These are phyloP conservation scores for Metarhizium anisopliae DNA, from an alignment of 2,329 filamentous ascomycete genomes.

Conservation along the genomic window DNA sequence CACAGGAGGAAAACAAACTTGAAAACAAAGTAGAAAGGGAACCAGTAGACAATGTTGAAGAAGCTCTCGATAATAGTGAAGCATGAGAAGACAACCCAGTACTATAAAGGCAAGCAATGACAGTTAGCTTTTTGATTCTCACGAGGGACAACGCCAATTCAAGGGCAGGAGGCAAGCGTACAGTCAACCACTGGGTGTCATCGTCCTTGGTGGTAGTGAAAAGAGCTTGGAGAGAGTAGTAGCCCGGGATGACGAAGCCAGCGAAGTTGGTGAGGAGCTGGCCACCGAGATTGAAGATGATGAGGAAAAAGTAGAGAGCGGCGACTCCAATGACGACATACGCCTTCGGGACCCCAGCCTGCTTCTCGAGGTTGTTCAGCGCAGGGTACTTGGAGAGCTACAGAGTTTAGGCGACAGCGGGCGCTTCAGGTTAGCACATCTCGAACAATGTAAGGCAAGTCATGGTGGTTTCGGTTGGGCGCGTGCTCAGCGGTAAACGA, in stretches of 20 bases:
- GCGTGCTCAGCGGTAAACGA: slow-evolving; percentile 22
- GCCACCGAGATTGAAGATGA: slow-evolving; percentile 86
- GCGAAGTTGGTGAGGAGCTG: slow-evolving; percentile 82
- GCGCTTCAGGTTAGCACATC: slow-evolving; percentile 9
- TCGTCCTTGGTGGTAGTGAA: slow-evolving; percentile 64
- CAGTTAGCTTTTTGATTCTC: neutral
- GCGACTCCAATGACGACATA: slow-evolving; percentile 70
- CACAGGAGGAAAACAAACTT: slow-evolving; percentile 97
- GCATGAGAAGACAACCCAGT: slow-evolving; percentile 81
- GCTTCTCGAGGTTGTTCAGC: slow-evolving; percentile 80
- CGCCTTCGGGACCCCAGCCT: slow-evolving; percentile 74
- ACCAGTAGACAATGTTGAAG: slow-evolving; percentile 83
- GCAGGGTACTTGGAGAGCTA: slow-evolving; percentile 79
- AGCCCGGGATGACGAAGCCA: slow-evolving; percentile 73
- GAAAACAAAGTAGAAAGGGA: slow-evolving; percentile 99
- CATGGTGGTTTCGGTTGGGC: neutral
- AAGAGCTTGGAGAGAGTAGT: slow-evolving; percentile 74
- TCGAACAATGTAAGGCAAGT: slow-evolving; percentile 11
- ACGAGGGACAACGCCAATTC: neutral
- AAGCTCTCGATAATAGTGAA: slow-evolving; percentile 78
- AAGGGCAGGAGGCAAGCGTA: slow-evolving; percentile 31
- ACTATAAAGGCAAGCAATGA: slow-evolving; percentile 39
- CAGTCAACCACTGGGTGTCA: slow-evolving; percentile 73
- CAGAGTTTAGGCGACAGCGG: neutral
- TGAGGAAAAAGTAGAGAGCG: slow-evolving; percentile 80